These are phyloP conservation scores for Acanthamoeba culbertsoni DNA, from an alignment of 208 protist genomes.

Conservation along the genomic window DNA sequence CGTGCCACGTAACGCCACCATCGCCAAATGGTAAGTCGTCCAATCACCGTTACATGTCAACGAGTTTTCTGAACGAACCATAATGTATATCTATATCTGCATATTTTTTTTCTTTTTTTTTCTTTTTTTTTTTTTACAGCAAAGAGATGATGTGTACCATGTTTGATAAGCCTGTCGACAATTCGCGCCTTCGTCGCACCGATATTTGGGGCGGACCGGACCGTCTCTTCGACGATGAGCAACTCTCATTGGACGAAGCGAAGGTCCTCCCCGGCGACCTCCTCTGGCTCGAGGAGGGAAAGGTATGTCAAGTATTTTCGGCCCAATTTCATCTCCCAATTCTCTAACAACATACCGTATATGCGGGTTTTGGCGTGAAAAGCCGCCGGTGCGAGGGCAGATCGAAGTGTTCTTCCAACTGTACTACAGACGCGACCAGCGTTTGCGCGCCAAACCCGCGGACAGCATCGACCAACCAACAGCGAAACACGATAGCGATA, in stretches of 20 bases:
- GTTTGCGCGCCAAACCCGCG: background rate
- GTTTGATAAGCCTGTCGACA: slow-evolving; percentile 3
- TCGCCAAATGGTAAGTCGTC: background rate
- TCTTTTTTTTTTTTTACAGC: background rate
- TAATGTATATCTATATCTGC: no score
- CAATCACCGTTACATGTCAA: background rate
- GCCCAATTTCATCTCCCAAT: background rate
- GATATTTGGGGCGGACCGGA: background rate
- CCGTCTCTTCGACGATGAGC: background rate
- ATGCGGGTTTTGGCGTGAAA: background rate
- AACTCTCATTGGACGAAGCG: background rate
- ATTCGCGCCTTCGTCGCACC: background rate
- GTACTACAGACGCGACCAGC: background rate
- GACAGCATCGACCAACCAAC: background rate
- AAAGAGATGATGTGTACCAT: slow-evolving; percentile 22
- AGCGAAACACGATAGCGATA: background rate
- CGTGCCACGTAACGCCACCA: background rate
- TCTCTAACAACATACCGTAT: background rate
- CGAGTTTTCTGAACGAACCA: no score
- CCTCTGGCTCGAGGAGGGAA: slow-evolving; percentile 49
- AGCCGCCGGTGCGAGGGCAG: slow-evolving; percentile 1
- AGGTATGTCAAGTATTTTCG: background rate
- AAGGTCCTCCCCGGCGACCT: background rate
- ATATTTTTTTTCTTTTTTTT: background rate
- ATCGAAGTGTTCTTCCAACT: slow-evolving; percentile 14